Percentiles rank a stretch among this genome's conserved stretches.
Evolutionary conservation across 495 filamentous ascomycete species (phyloP).

Genomic region (Aspergillus sclerotiicarbonarius): DNA sequence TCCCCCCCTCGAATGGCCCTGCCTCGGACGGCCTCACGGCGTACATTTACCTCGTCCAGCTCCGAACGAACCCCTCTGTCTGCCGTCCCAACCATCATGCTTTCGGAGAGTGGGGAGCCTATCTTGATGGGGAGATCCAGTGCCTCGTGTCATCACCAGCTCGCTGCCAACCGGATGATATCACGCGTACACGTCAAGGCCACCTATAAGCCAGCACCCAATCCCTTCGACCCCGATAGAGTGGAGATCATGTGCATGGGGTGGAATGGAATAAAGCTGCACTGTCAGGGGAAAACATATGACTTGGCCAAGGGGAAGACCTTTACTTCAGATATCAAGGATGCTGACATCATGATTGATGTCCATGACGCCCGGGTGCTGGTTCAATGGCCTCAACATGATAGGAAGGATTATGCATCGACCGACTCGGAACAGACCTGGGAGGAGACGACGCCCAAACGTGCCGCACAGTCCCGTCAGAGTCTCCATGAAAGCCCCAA

Average conservation of each 20-base stretch:
- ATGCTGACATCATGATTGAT: constrained; percentile 91
- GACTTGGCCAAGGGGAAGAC: constrained; percentile 84
- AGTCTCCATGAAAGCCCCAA: constrained; percentile 63
- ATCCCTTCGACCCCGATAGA: constrained; percentile 61
- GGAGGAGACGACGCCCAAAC: constrained; percentile 54
- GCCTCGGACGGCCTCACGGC: constrained; percentile 36
- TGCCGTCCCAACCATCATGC: constrained; percentile 72
- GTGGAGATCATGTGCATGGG: constrained; percentile 87
- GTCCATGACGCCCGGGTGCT: constrained; percentile 89
- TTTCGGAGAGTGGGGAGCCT: constrained; percentile 79
- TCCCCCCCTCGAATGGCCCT: constrained; percentile 64
- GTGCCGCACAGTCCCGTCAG: constrained; percentile 27
- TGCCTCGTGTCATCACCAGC: constrained; percentile 86
- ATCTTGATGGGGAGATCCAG: constrained; percentile 87
- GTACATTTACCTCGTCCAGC: constrained; percentile 63
- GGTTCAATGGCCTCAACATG: constrained; percentile 75
- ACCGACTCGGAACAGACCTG: constrained; percentile 65
- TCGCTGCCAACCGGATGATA: constrained; percentile 86
- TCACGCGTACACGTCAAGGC: constrained; percentile 92
- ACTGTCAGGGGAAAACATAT: constrained; percentile 85
- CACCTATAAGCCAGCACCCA: constrained; percentile 68
- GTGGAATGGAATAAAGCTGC: constrained; percentile 93
- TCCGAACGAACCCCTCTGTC: constrained; percentile 84
- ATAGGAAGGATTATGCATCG: constrained; percentile 59
- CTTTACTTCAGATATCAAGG: constrained; percentile 87